Conservation (phyloP, 768 basidiomycete genomes). For the Mycena sanguinolenta region DNA sequence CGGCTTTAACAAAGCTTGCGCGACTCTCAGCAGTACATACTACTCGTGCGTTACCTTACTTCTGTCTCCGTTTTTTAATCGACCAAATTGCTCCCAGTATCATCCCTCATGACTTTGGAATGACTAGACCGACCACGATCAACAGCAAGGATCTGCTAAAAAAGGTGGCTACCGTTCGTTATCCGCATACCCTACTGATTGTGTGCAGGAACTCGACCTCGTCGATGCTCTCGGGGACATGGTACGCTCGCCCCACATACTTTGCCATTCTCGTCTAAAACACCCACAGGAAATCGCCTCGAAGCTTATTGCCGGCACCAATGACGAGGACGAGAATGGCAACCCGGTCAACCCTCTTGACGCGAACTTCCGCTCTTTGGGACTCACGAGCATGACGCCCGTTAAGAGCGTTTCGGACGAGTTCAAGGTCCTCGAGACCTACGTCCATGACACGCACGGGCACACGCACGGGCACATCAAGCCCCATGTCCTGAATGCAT, state of each 20-base stretch:
- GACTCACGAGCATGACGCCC: slow-evolving; percentile 65
- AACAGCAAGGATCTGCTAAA: slow-evolving; percentile 53
- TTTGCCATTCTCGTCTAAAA: not conserved
- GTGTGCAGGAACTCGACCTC: slow-evolving; percentile 66
- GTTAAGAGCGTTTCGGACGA: slow-evolving; percentile 56
- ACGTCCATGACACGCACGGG: slow-evolving; percentile 69
- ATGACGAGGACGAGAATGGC: slow-evolving; percentile 56
- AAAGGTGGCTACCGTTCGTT: slow-evolving; percentile 44
- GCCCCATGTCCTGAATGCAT: slow-evolving; percentile 61
- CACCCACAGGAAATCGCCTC: slow-evolving; percentile 65
- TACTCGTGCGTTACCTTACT: slow-evolving; percentile 61
- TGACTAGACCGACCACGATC: slow-evolving; percentile 62
- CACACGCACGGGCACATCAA: slow-evolving; percentile 62
- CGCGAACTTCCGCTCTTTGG: slow-evolving; percentile 65
- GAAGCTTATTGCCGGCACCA: slow-evolving; percentile 62
- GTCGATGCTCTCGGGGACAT: slow-evolving; percentile 77
- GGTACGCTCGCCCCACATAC: slow-evolving; percentile 45
- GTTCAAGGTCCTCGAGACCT: slow-evolving; percentile 61
- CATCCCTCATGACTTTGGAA: slow-evolving; percentile 74
- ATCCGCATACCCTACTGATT: not conserved
- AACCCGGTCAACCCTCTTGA: slow-evolving; percentile 69
- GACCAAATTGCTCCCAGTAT: slow-evolving; percentile 50
- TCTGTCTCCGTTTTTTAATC: not conserved
- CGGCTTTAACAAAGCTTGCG: slow-evolving; percentile 55
- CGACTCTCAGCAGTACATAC: slow-evolving; percentile 63